These are phyloP conservation scores for Plasmodium gonderi DNA, from an alignment of 169 alveolate genomes.

Conservation along the genomic window DNA sequence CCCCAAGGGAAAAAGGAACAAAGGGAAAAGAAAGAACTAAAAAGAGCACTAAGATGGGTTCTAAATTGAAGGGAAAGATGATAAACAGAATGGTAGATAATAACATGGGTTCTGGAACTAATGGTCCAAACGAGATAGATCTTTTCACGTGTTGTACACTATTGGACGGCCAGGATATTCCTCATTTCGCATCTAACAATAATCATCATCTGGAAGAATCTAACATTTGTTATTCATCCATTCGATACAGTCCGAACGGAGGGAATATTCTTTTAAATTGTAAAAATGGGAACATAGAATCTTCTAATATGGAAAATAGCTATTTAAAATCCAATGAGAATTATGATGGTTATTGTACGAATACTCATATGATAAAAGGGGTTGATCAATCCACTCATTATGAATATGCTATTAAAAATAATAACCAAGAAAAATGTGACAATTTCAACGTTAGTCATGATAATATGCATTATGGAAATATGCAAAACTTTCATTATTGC, in stretches of 20 bases:
- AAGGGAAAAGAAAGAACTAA: neutral
- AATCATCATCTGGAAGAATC: neutral
- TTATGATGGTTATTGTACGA: neutral
- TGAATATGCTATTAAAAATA: neutral
- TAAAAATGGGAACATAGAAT: neutral
- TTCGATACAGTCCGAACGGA: neutral
- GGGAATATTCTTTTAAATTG: neutral
- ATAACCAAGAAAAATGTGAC: neutral
- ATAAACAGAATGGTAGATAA: neutral
- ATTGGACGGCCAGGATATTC: neutral
- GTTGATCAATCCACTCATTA: neutral
- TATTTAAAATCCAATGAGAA: neutral
- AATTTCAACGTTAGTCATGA: neutral
- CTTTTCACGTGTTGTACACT: neutral
- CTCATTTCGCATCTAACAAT: neutral
- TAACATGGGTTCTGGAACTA: neutral
- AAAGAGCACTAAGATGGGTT: neutral
- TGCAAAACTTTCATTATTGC: neutral
- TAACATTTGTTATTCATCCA: neutral
- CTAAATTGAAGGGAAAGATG: neutral
- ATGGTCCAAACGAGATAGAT: neutral
- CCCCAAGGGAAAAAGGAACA: neutral
- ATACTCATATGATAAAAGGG: neutral
- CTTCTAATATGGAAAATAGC: neutral
- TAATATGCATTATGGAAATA: neutral